These are phyloP conservation scores for Globisporangium viniferum DNA, from an alignment of 352 stramenopile species.

Conservation along the genomic window DNA sequence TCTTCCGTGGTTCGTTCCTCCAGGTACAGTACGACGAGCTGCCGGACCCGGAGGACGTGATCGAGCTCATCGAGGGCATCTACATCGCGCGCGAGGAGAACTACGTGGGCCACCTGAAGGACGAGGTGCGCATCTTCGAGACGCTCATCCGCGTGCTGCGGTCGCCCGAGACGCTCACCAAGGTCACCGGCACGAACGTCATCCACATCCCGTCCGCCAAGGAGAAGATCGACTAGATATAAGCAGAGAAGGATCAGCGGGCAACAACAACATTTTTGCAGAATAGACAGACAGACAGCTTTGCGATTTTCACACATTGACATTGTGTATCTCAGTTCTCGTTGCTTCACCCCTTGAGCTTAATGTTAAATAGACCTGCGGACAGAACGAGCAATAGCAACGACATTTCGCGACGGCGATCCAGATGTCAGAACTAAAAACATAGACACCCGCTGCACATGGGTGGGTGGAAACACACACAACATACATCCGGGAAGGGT, in stretches of 20 bases:
- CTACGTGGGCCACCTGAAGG: slow-evolving; percentile 85
- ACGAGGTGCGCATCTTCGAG: slow-evolving; percentile 88
- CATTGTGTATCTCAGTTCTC: neutral
- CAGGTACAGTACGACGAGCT: slow-evolving; percentile 83
- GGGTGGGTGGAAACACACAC: neutral
- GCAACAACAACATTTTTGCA: neutral
- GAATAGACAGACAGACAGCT: neutral
- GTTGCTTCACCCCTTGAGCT: slow-evolving; percentile 65
- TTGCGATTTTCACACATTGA: neutral
- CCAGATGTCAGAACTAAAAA: neutral
- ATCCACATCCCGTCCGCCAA: slow-evolving; percentile 86
- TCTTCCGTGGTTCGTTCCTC: slow-evolving; percentile 78
- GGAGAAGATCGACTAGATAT: slow-evolving; percentile 73
- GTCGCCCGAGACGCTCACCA: slow-evolving; percentile 79
- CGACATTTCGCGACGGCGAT: neutral
- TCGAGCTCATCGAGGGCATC: slow-evolving; percentile 86
- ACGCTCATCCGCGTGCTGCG: slow-evolving; percentile 81
- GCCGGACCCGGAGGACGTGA: slow-evolving; percentile 74
- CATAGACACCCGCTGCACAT: neutral
- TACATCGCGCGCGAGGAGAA: slow-evolving; percentile 83
- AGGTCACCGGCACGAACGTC: slow-evolving; percentile 81
- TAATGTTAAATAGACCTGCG: slow-evolving; percentile 90
- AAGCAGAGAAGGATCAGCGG: neutral
- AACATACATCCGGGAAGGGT: slow-evolving; percentile 89
- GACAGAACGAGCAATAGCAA: neutral